phyloP scores from a whole-genome alignment of 2,329 filamentous ascomycete species.

The Botrytis paeoniae region DNA sequence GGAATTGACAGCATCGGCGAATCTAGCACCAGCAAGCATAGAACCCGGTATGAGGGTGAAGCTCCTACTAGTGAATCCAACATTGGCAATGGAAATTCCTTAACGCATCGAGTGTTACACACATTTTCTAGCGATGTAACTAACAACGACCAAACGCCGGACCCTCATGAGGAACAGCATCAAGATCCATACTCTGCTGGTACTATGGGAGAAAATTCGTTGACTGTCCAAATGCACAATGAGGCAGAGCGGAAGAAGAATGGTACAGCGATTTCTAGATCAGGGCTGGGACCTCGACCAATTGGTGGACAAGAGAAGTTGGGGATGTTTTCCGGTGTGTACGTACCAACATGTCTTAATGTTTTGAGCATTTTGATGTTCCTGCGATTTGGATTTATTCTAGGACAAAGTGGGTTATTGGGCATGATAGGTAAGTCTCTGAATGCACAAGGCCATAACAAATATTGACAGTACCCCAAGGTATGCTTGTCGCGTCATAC shows the following conservation, averaged over 20 bases:
- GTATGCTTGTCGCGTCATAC: conserved; percentile 73
- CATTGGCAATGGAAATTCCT: background rate
- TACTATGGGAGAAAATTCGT: conserved; percentile 25
- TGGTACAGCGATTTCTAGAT: conserved; percentile 38
- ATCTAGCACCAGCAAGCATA: conserved; percentile 9
- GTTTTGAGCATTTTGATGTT: conserved; percentile 93
- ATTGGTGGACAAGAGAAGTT: conserved; percentile 56
- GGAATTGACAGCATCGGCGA: conserved; percentile 5
- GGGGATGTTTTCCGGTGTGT: conserved; percentile 74
- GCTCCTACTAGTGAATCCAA: background rate
- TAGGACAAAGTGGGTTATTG: conserved; percentile 48
- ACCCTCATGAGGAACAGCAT: background rate
- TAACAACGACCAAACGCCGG: background rate
- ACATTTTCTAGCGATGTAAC: conserved; percentile 1
- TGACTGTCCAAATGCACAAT: conserved; percentile 32
- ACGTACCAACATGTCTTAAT: conserved; percentile 84
- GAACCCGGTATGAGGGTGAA: background rate
- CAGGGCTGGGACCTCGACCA: conserved; percentile 42
- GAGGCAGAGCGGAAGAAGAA: conserved; percentile 33
- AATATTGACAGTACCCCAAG: conserved; percentile 6
- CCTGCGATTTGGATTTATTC: conserved; percentile 78
- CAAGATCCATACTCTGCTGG: conserved; percentile 6
- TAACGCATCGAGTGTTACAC: background rate
- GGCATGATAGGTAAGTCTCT: conserved; percentile 20
- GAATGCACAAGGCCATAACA: background rate